Base-by-base conservation (phyloP, 2,329 filamentous ascomycete genomes). In the Tympanopsis confertula region DNA sequence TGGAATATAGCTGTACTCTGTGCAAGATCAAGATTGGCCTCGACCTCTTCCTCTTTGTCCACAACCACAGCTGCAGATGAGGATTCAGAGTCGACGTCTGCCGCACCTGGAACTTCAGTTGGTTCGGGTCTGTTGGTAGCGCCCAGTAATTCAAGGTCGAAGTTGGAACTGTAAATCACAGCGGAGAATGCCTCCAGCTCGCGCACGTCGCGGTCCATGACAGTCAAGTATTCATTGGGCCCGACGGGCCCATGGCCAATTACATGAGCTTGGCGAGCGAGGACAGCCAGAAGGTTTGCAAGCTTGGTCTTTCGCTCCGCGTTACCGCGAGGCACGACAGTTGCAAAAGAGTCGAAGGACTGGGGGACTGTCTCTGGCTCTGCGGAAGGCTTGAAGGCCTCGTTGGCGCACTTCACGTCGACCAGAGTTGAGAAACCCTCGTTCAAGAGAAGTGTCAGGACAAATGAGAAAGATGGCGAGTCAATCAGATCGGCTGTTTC, bases 401-500 rank as follows among this genome's bases (percentile, higher is more conserved):
- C 78, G 3, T 73, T 68, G 4, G 84, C 79, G 38, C 95, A 74
- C 58, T 91, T 91, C 50, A 75, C 71, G 51, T 95, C 84, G 19
- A 94, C 72, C 13, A 98, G 71, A 18, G 82, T 74, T 3, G 83
- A 83, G 62, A 95, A 98, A 39, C 81, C 83, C 35, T 86, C 74
- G 56, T 96, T 88, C 42, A 96, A 82, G 39, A 95, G 72, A 41
- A 85, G 77, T 2, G 82, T 86, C 33, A 95, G 71, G 24, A 98
- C 87, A 50, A 87, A 82, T 1, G 80, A 74, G 59, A 96, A 96
- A 24, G 85, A 75, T 0, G 91, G 91, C 1, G 91, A 95, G 53
- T 98, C 91, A 52, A 96, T 81, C 18, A 98, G 73, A 55, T 98
- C 91, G 28, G 89, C 85, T 2, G 91, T 96, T 65, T 98, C 91